Evolutionary conservation across 192 early-diverging fungal species (phyloP), one percentile per base, ranked within the genome.

Genomic region (Coemansia asiatica): DNA sequence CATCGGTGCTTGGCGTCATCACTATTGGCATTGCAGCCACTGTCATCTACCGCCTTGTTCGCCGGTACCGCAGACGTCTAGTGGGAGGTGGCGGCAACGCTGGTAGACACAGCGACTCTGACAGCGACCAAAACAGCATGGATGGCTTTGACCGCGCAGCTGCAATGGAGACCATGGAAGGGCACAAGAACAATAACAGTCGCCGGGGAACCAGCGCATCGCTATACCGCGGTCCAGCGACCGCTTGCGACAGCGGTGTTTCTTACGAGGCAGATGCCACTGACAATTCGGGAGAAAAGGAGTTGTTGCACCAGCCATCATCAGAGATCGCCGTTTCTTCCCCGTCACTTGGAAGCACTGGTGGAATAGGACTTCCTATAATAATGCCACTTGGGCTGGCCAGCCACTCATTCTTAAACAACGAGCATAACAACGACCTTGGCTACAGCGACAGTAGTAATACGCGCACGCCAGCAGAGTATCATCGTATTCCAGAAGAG

Each of bases 11-110:
- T 9, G 83, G 78, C 13, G 47, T 81, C 0, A 25, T 81, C 19
- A 67, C 79, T 22, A 73, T 84, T 54, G 72, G 78, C 10, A 83
- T 83, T 47, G 66, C 77, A 2, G 71, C 76, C 2, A 68, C 76
- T 0, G 71, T 83, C 9, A 65, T 79, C 7, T 75, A 74, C 38
- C 76, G 82, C 29, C 51, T 75, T 33, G 53, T 71, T 22, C 71
- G 74, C 33, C 80, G 81, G 4, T 69, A 76, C 28, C 33, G 51
- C 6, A 33, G 51, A 22, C 27, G 61, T 0, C 46, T 51, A 12
- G 48, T 16, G 33, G 46, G 47, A 38, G 66, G 57, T 9, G 40
- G 48, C 4, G 47, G 60, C 26, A 10, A 23, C 49, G 64, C 54
- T 2, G 57, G 61, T 22, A 33, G 56, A 1, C 48, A 64, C 9